phyloP scores from a whole-genome alignment of 495 filamentous ascomycete species.

The Lophium mytilinum region DNA sequence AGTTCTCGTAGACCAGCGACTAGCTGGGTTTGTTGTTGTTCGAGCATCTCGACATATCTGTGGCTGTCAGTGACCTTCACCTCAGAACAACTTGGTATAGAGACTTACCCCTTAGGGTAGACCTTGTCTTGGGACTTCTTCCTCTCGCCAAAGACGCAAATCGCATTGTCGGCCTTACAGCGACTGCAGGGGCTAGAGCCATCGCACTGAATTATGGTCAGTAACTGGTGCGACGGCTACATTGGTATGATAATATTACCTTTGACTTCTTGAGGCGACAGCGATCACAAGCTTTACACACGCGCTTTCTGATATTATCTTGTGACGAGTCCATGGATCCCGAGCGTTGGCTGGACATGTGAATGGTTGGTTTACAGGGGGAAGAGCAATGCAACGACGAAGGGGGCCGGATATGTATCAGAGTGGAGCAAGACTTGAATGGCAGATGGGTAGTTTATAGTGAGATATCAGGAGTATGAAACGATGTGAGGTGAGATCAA shows the following conservation, averaged over 20 bases:
- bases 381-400: background rate
- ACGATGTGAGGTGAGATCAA: conserved; percentile 6
- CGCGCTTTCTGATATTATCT: conserved; percentile 43
- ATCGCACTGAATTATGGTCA: conserved; percentile 45
- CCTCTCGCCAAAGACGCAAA: conserved; percentile 36
- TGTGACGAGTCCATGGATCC: conserved; percentile 26
- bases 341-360: conserved; percentile 18
- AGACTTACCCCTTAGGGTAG: conserved; percentile 35
- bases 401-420: background rate
- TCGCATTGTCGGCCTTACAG: conserved; percentile 46
- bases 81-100: background rate
- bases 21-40: conserved; percentile 58
- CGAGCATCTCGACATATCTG: conserved; percentile 66
- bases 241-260: conserved; percentile 33
- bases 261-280: conserved; percentile 69
- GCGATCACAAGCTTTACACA: conserved; percentile 64
- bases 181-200: conserved; percentile 59
- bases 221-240: background rate
- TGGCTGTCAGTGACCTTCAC: background rate
- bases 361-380: background rate
- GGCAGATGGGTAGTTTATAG: background rate
- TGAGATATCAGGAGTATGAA: background rate
- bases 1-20: conserved; percentile 54
- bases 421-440: background rate
- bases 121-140: conserved; percentile 41